Conservation (phyloP, 768 basidiomycete species). For the Psilocybe cyanescens region DNA sequence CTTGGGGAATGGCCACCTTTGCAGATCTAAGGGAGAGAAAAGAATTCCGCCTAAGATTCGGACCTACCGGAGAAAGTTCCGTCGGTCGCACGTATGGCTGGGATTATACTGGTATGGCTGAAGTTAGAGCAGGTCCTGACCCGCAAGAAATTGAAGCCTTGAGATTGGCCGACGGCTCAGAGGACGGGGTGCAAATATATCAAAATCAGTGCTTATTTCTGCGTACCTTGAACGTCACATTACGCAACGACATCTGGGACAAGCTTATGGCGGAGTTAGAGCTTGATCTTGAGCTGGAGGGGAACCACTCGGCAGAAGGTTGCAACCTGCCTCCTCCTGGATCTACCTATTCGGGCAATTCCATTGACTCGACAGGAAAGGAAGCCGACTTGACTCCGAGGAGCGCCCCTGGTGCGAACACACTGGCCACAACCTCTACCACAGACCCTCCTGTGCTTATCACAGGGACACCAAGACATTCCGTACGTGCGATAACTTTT, state of each 20-base stretch:
- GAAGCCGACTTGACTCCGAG: too few species aligned
- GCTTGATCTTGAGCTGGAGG: background rate
- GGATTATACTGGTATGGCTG: constrained; percentile 19
- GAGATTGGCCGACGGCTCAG: background rate
- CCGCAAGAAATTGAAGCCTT: constrained; percentile 3
- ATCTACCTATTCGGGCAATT: too few species aligned
- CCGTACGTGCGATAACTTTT: too few species aligned
- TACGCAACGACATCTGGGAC: constrained; percentile 11
- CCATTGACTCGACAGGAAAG: too few species aligned
- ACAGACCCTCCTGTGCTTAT: too few species aligned
- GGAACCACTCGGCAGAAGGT: background rate
- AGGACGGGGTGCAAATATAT: background rate
- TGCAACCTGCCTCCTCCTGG: too few species aligned
- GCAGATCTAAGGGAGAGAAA: background rate
- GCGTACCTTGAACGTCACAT: constrained; percentile 13
- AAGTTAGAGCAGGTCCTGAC: constrained; percentile 15
- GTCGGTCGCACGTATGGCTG: constrained; percentile 8
- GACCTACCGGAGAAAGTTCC: background rate
- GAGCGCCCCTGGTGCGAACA: too few species aligned
- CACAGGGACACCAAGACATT: too few species aligned
- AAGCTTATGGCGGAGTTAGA: background rate
- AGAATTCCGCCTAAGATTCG: constrained; percentile 1
- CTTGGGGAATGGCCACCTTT: constrained; percentile 24
- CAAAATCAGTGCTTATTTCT: constrained; percentile 21
- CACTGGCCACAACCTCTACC: too few species aligned